Evolutionary conservation across 306 rosid species (phyloP).

Genomic region (Psophocarpus tetragonolobus): DNA sequence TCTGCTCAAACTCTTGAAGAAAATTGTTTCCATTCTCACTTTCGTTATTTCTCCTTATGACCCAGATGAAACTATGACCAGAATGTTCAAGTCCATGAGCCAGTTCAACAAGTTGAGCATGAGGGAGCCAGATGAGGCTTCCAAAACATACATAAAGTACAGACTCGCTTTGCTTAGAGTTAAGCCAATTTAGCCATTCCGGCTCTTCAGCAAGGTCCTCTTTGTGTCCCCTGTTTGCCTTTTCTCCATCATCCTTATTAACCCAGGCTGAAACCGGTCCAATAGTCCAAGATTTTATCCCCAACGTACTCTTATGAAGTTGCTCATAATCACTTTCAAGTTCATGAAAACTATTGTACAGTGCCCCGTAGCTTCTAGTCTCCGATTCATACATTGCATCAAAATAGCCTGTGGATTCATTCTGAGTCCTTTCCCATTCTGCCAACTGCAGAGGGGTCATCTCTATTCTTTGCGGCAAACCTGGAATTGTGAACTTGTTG

Average conservation of each 20-base stretch:
- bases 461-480: conserved; percentile 24
- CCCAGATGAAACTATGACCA: conserved; percentile 29
- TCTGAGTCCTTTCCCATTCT: background rate
- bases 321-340: conserved; percentile 35
- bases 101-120: conserved; percentile 29
- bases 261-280: conserved; percentile 40
- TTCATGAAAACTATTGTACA: conserved; percentile 36
- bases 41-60: background rate
- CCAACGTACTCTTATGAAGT: background rate
- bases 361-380: conserved; percentile 32
- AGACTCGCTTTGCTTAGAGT: conserved; percentile 16
- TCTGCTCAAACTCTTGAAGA: conserved; percentile 11
- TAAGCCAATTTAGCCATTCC: conserved; percentile 36
- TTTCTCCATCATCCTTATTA: background rate
- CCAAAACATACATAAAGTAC: conserved; percentile 34
- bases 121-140: background rate
- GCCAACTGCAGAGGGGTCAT: conserved; percentile 23
- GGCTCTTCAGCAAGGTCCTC: background rate
- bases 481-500: conserved; percentile 26
- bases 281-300: conserved; percentile 31
- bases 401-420: background rate
- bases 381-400: conserved; percentile 21
- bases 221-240: conserved; percentile 8
- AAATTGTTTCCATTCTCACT: background rate
- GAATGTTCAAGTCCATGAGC: conserved; percentile 39